Percentiles rank a stretch among this genome's conserved stretches.
Evolutionary conservation across 1,139 yeast genomes (phyloP).

Genomic region (Magnusiomyces sp.): DNA sequence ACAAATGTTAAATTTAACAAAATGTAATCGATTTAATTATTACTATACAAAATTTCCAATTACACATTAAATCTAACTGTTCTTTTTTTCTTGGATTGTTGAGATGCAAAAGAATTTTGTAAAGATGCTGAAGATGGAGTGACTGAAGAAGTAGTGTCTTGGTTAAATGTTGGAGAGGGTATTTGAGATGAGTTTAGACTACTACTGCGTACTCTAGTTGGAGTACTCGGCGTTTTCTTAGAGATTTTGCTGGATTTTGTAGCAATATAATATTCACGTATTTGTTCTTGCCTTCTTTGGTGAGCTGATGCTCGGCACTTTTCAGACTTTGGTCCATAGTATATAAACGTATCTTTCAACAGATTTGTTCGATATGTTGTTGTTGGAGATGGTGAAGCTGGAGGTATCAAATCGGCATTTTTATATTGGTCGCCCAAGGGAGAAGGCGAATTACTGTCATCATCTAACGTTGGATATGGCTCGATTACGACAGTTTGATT

Average conservation of each 20-base stretch:
- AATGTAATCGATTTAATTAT: too few relatives aligned
- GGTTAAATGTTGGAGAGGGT: background rate
- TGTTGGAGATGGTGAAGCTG: too few relatives aligned
- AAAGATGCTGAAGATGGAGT: background rate
- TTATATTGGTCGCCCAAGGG: too few relatives aligned
- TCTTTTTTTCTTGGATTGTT: background rate
- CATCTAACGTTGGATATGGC: too few relatives aligned
- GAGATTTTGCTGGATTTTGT: conserved; percentile 1
- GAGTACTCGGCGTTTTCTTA: background rate
- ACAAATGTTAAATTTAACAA: too few relatives aligned
- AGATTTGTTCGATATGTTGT: background rate
- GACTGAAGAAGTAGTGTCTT: background rate
- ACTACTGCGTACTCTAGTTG: conserved; percentile 1
- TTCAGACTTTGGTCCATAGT: conserved; percentile 4
- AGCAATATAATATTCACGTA: background rate
- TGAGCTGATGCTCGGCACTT: conserved; percentile 2
- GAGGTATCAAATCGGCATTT: too few relatives aligned
- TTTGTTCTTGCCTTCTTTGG: conserved; percentile 3
- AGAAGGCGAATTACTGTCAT: too few relatives aligned
- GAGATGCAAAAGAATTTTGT: background rate
- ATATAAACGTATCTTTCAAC: conserved; percentile 2
- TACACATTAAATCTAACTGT: conserved; percentile 6
- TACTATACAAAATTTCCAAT: too few relatives aligned
- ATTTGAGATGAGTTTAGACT: background rate
- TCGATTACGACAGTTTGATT: too few relatives aligned